phyloP scores from a whole-genome alignment of 2,329 filamentous ascomycete species.

The Kalmusia sp. region DNA sequence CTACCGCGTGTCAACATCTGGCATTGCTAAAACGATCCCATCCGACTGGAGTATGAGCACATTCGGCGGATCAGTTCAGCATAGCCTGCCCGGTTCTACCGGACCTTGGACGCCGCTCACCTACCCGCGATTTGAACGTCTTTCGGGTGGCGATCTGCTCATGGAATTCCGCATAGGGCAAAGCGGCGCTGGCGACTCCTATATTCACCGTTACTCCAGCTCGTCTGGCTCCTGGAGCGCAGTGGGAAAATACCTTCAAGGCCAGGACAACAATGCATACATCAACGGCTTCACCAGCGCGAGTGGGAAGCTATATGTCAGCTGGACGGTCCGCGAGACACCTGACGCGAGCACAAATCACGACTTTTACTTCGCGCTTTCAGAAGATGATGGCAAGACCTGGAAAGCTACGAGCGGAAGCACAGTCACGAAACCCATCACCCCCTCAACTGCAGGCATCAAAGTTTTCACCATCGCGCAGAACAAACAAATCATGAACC shows the following conservation, averaged over 20 bases:
- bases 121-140: conserved; percentile 57
- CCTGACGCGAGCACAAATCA: conserved; percentile 58
- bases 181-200: conserved; percentile 59
- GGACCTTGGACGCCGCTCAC: conserved; percentile 51
- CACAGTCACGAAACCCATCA: conserved; percentile 51
- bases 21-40: conserved; percentile 39
- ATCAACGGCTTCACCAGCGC: conserved; percentile 57
- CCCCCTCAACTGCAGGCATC: conserved; percentile 51
- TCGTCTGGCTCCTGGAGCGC: conserved; percentile 46
- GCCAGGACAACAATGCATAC: conserved; percentile 59
- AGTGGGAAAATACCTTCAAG: conserved; percentile 53
- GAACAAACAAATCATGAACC: conserved; percentile 57
- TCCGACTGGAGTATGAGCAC: conserved; percentile 34
- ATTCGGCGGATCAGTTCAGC: conserved; percentile 36
- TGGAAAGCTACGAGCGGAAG: conserved; percentile 53
- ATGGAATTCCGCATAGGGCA: conserved; percentile 61
- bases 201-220: conserved; percentile 55
- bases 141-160: conserved; percentile 50
- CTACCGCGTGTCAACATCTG: conserved; percentile 40
- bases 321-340: conserved; percentile 61
- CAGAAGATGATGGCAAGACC: conserved; percentile 52
- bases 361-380: conserved; percentile 58
- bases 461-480: conserved; percentile 55
- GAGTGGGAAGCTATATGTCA: conserved; percentile 49
- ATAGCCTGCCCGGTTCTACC: conserved; percentile 37